These are phyloP conservation scores for Aspergillus bertholletiae DNA, from an alignment of 495 filamentous ascomycete species.

Conservation along the genomic window DNA sequence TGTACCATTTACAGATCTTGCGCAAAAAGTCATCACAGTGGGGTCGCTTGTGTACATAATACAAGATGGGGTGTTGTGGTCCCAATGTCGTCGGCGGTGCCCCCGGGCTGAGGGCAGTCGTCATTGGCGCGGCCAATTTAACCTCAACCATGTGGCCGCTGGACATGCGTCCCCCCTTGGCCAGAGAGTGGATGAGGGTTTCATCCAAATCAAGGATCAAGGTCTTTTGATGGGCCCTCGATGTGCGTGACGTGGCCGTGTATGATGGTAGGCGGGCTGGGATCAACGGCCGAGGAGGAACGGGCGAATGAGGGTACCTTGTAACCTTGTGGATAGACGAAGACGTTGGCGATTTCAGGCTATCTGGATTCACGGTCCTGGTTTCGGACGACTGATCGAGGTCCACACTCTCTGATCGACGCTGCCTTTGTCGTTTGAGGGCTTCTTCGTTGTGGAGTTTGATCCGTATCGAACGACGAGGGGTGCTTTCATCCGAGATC, in stretches of 20 bases:
- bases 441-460: conserved; percentile 82
- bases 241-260: conserved; percentile 45
- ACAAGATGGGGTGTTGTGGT: conserved; percentile 92
- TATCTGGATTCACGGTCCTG: conserved; percentile 35
- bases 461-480: conserved; percentile 82
- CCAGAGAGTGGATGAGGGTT: conserved; percentile 94
- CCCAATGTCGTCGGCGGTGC: conserved; percentile 62
- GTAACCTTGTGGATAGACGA: conserved; percentile 68
- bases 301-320: conserved; percentile 83
- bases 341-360: conserved; percentile 85
- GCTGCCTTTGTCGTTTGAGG: conserved; percentile 50
- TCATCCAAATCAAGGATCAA: conserved; percentile 95
- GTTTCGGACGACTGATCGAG: conserved; percentile 27
- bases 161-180: conserved; percentile 92
- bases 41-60: conserved; percentile 97
- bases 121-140: conserved; percentile 66
- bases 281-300: conserved; percentile 84
- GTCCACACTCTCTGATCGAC: conserved; percentile 34
- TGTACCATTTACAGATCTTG: conserved; percentile 97
- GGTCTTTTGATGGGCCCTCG: conserved; percentile 70
- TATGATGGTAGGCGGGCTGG: conserved; percentile 84
- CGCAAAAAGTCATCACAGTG: conserved; percentile 95
- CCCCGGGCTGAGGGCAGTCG: conserved; percentile 56
- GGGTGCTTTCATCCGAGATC: conserved; percentile 57
- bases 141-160: conserved; percentile 99